Evolutionary conservation across 352 stramenopile species (phyloP).

Genomic region (Globisporangium barbulae): DNA sequence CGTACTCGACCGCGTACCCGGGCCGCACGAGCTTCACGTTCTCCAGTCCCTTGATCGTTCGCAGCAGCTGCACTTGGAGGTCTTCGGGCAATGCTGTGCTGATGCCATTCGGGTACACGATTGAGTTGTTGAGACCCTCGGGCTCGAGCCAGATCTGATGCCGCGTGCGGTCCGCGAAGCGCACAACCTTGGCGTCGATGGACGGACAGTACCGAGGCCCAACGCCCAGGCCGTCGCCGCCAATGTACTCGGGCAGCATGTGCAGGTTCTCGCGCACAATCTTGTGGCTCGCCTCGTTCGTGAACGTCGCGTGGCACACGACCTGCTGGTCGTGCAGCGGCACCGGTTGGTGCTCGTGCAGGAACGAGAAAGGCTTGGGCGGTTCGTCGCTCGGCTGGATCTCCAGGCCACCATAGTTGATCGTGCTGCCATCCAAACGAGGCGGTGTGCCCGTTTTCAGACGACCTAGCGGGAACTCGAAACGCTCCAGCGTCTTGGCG

Average conservation of each 20-base stretch:
- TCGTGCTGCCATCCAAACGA: constrained; percentile 93
- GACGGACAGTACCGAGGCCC: constrained; percentile 95
- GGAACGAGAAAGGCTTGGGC: constrained; percentile 93
- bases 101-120: constrained; percentile 99
- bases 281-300: constrained; percentile 95
- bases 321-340: constrained; percentile 82
- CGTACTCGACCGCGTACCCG: constrained; percentile 99
- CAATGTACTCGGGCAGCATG: constrained; percentile 91
- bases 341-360: constrained; percentile 83
- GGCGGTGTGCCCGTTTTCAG: constrained; percentile 98
- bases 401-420: constrained; percentile 92
- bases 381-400: constrained; percentile 92
- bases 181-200: constrained; percentile 95
- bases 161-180: constrained; percentile 67
- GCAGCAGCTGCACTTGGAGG: constrained; percentile 94
- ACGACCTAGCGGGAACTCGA: constrained; percentile 91
- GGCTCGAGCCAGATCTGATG: constrained; percentile 97
- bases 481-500: constrained; percentile 91
- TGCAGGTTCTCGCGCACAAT: constrained; percentile 94
- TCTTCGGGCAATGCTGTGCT: constrained; percentile 89
- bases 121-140: constrained; percentile 94
- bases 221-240: constrained; percentile 71
- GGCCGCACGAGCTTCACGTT: constrained; percentile 93
- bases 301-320: constrained; percentile 94
- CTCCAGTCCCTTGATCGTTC: constrained; percentile 95